Percentiles rank a stretch among this genome's conserved stretches.
phyloP scores from a whole-genome alignment of 1,139 yeast genomes.

The Saccharomyces hybrid region DNA sequence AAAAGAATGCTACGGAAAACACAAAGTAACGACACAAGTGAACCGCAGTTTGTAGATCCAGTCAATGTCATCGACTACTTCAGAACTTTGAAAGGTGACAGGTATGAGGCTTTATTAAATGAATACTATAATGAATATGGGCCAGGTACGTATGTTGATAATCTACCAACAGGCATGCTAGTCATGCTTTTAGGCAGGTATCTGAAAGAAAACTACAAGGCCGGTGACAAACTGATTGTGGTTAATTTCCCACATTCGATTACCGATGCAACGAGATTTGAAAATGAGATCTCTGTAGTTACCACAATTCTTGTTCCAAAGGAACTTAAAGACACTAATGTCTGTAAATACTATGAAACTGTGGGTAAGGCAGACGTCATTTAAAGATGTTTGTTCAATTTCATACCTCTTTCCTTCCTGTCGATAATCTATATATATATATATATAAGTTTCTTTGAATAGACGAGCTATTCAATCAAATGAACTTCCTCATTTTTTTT shows the following conservation, averaged over 20 bases:
- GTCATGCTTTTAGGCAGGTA: conserved; percentile 50
- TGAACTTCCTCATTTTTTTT: neutral
- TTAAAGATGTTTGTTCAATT: conserved; percentile 1
- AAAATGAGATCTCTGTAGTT: conserved; percentile 36
- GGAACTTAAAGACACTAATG: conserved; percentile 33
- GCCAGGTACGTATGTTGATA: conserved; percentile 25
- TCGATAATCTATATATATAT: neutral
- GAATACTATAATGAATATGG: conserved; percentile 26
- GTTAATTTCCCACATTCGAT: conserved; percentile 52
- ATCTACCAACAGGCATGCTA: conserved; percentile 50
- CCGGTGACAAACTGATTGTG: conserved; percentile 41
- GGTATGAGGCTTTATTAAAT: conserved; percentile 37
- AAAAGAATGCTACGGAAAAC: neutral
- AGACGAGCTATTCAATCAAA: neutral
- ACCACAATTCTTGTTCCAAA: conserved; percentile 33
- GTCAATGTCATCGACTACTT: neutral
- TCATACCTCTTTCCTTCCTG: neutral
- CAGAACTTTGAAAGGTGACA: conserved; percentile 26
- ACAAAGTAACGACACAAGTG: neutral
- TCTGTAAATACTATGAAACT: conserved; percentile 52
- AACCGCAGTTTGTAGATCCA: conserved; percentile 4
- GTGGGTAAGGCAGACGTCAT: conserved; percentile 40
- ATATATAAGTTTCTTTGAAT: neutral
- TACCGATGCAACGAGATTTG: conserved; percentile 51
- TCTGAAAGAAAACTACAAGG: conserved; percentile 35